Conservation (phyloP, 176 grass and related monocot species). For the Oryza longistaminata region DNA sequence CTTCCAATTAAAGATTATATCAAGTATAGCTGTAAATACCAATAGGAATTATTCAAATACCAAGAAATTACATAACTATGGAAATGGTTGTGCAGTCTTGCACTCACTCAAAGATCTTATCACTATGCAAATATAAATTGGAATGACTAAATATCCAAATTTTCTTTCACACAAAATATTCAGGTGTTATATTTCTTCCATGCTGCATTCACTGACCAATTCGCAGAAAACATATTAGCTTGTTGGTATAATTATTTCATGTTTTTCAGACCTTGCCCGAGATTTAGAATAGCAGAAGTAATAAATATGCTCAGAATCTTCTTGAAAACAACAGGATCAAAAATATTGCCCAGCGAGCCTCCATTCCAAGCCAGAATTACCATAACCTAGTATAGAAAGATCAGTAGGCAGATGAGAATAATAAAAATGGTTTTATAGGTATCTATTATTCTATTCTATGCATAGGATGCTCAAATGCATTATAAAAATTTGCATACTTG, state of each 20-base stretch:
- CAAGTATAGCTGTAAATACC: constrained; percentile 72
- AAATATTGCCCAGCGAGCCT: constrained; percentile 65
- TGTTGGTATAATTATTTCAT: constrained; percentile 29
- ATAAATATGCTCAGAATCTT: constrained; percentile 93
- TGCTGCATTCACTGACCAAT: not conserved
- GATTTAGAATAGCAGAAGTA: constrained; percentile 79
- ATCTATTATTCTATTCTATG: constrained; percentile 23
- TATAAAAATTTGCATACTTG: too few relatives aligned
- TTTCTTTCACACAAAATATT: constrained; percentile 1
- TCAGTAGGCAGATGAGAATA: constrained; percentile 24
- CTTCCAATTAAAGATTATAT: constrained; percentile 82
- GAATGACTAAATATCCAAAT: not conserved
- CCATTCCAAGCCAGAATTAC: constrained; percentile 94
- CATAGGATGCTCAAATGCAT: too few relatives aligned
- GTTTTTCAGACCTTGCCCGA: constrained; percentile 67
- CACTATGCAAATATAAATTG: constrained; percentile 7
- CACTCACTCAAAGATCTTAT: constrained; percentile 26
- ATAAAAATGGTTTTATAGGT: constrained; percentile 16
- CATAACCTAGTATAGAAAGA: constrained; percentile 66
- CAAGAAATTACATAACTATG: constrained; percentile 30
- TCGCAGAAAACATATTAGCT: not conserved
- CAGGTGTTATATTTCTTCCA: constrained; percentile 8
- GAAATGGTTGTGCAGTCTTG: not conserved
- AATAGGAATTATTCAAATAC: constrained; percentile 24
- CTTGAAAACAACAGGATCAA: constrained; percentile 68